A percentile compares a stretch with the other conserved stretches of the same genome.
Conservation (phyloP, 345 rosid species). For the Hibiscus syriacus region DNA sequence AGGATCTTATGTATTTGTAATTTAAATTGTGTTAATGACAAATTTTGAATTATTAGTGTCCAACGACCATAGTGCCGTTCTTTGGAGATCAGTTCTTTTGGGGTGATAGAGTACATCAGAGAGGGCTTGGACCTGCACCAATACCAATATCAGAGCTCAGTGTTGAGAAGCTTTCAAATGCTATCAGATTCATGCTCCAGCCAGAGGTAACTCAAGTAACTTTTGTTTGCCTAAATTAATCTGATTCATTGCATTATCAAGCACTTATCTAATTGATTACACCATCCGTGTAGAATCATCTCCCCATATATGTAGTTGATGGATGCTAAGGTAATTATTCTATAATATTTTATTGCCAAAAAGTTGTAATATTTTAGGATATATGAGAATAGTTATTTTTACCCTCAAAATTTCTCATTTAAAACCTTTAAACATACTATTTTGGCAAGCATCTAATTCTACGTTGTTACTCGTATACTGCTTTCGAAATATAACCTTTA, state of each 20-base stretch:
- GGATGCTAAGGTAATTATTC: background rate
- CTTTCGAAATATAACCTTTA: background rate
- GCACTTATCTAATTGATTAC: background rate
- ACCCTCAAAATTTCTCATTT: background rate
- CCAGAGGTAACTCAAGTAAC: conserved; percentile 56
- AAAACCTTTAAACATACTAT: background rate
- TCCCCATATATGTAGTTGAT: background rate
- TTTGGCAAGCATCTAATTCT: background rate
- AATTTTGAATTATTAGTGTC: conserved; percentile 52
- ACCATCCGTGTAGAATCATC: background rate
- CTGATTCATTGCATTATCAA: background rate
- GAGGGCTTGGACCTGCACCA: conserved; percentile 78
- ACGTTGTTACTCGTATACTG: background rate
- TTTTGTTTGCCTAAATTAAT: background rate
- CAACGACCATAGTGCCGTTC: conserved; percentile 91
- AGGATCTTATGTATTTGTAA: background rate
- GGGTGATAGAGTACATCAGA: conserved; percentile 70
- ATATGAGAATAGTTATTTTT: background rate
- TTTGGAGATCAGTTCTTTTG: conserved; percentile 99
- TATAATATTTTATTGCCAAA: background rate
- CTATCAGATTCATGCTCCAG: conserved; percentile 82
- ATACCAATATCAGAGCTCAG: conserved; percentile 75
- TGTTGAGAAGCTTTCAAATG: conserved; percentile 67
- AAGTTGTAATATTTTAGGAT: background rate
- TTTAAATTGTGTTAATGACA: conserved; percentile 3